Base-by-base conservation (phyloP, 2,329 filamentous ascomycete species). In the Cladophialophora yegresii region DNA sequence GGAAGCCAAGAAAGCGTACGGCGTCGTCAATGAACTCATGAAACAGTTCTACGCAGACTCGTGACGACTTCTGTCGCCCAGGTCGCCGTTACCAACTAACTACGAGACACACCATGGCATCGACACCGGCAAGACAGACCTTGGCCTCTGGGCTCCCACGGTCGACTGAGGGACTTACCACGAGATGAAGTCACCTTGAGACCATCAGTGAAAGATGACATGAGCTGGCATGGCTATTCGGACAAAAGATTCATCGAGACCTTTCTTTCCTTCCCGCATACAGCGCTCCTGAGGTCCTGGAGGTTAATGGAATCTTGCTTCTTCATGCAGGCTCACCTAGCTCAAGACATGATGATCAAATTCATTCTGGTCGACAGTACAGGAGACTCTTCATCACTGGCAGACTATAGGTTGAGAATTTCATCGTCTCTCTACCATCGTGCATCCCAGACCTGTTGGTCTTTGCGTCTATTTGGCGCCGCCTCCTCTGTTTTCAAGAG, bases 1-100 rank as follows among this genome's bases (percentile, higher is more conserved):
- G 54, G 81, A 84, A 53, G 89, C 92, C 66, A 92, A 93, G 81
- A 77, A 81, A 66, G 92, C 96, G 73, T 96, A 92, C 76, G 76
- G 81, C 54, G 88, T 90, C 60, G 89, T 89, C 57, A 87, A 93
- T 77, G 82, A 79, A 69, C 82, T 86, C 64, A 84, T 99, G 73
- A 84, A 81, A 75, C 79, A 83, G 70, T 96, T 91, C 77, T 96
- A 89, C 76, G 78, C 82, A 66, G 83, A 85, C 12, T 30, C 16
- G 13, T 54, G 26, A 33, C 47, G 47, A 50, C 47, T 26, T 22
- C 47, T 26, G 45, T 50, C 20, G 47, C 22, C 23, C 47, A 28
- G 12, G 23, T 50, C 23, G 20, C 47, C 47, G 16, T 50, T 20
- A 50, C 8, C 47, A 9, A 20, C 20, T 10, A 22, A 12, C 16